Percentiles rank a stretch among this genome's conserved stretches.
phyloP scores from a whole-genome alignment of 2,329 filamentous ascomycete species.

The Curvularia eragrostidis region DNA sequence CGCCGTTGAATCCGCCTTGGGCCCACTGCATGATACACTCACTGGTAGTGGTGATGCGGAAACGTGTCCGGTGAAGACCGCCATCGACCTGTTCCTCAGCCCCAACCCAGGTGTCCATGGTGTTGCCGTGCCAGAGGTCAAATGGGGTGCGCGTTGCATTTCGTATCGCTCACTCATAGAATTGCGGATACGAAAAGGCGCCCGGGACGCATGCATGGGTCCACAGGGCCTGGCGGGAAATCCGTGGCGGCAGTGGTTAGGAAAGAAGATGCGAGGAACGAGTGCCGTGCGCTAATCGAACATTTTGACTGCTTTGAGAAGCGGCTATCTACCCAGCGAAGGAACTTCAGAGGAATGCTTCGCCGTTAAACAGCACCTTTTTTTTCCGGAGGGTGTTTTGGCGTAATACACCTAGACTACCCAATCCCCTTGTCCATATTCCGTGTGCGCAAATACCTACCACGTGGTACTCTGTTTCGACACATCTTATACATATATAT shows the following conservation, averaged over 20 bases:
- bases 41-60: slow-evolving; percentile 2
- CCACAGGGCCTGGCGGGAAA: not conserved
- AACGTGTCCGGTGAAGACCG: slow-evolving; percentile 18
- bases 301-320: slow-evolving; percentile 7
- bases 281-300: slow-evolving; percentile 13
- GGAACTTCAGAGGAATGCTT: not conserved
- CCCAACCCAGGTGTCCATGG: not conserved
- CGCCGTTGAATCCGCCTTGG: slow-evolving; percentile 15
- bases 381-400: not conserved
- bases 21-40: slow-evolving; percentile 5
- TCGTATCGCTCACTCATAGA: not conserved
- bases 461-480: slow-evolving; percentile 7
- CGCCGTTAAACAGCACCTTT: not conserved
- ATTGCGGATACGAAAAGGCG: not conserved
- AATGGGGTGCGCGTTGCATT: not conserved
- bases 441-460: not conserved
- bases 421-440: not conserved
- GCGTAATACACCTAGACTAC: slow-evolving; percentile 2
- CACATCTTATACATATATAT: slow-evolving; percentile 25
- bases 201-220: not conserved
- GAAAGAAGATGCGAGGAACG: not conserved
- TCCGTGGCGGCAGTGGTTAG: not conserved
- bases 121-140: slow-evolving; percentile 3
- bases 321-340: slow-evolving; percentile 4
- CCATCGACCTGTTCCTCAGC: slow-evolving; percentile 6